Evolutionary conservation across 768 basidiomycete species (phyloP).

Genomic region (Boletus sp.): DNA sequence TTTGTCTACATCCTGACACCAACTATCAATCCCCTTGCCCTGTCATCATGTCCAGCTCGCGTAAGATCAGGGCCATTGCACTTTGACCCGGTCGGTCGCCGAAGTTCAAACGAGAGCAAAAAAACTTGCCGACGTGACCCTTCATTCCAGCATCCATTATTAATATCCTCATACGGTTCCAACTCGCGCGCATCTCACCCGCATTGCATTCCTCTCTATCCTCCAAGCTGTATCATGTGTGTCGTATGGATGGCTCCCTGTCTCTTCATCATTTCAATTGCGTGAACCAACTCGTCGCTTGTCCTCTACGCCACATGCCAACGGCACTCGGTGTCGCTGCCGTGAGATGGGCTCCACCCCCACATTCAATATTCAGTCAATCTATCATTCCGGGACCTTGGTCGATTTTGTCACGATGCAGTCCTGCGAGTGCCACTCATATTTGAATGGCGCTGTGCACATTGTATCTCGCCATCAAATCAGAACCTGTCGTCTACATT

Average conservation of each 20-base stretch:
- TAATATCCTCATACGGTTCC: background rate
- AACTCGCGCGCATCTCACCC: background rate
- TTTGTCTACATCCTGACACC: background rate
- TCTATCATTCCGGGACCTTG: background rate
- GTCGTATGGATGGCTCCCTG: too few species aligned
- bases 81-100: background rate
- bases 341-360: conserved; percentile 7
- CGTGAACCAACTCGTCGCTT: background rate
- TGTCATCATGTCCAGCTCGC: background rate
- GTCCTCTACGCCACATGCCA: conserved; percentile 10
- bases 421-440: background rate
- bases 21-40: background rate
- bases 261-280: background rate
- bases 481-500: conserved; percentile 1
- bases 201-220: conserved; percentile 4
- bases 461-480: background rate
- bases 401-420: background rate
- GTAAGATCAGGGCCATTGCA: background rate
- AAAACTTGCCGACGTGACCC: conserved; percentile 9
- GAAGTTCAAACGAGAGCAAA: background rate
- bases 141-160: conserved; percentile 2
- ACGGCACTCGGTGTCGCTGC: background rate
- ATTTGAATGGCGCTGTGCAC: background rate
- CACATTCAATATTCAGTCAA: background rate
- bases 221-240: background rate